These are phyloP conservation scores for Tulasnella sp. DNA, from an alignment of 768 basidiomycete genomes.

Conservation along the genomic window DNA sequence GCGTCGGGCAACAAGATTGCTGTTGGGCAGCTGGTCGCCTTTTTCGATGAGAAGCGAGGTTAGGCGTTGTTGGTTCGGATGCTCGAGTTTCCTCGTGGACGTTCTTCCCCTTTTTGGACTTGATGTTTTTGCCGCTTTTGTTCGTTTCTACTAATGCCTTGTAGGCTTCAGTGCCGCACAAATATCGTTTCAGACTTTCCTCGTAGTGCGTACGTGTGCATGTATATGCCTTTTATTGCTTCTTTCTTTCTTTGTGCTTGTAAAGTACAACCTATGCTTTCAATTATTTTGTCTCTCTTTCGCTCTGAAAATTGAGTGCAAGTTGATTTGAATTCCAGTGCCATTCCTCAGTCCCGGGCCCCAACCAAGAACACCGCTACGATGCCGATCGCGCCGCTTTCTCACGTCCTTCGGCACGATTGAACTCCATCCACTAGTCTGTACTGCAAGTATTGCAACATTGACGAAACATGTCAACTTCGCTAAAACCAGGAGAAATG, in stretches of 20 bases:
- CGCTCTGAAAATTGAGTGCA: not conserved
- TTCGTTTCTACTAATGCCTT: not conserved
- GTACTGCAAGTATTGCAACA: not conserved
- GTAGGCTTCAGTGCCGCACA: not conserved
- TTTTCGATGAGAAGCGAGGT: conserved; percentile 43
- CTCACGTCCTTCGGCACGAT: not conserved
- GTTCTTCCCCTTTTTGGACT: not conserved
- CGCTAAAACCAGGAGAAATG: not conserved
- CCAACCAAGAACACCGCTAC: too few species aligned
- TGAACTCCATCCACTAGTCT: not conserved
- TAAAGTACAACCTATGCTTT: not conserved
- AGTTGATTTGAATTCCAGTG: too few species aligned
- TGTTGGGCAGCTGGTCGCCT: conserved; percentile 70
- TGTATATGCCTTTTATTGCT: too few species aligned
- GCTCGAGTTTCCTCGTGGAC: not conserved
- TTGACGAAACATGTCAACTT: not conserved
- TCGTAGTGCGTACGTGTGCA: not conserved
- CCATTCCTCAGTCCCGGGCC: too few species aligned
- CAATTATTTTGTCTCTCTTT: not conserved
- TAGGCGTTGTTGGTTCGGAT: not conserved
- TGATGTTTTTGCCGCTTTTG: not conserved
- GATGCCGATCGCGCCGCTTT: too few species aligned
- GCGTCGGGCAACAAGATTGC: conserved; percentile 46
- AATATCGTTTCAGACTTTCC: not conserved
- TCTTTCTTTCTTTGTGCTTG: not conserved